Percentiles rank a stretch among this genome's conserved stretches.
Conservation (phyloP, 1,284 basidiomycete genomes). For the Pseudozyma pruni region DNA sequence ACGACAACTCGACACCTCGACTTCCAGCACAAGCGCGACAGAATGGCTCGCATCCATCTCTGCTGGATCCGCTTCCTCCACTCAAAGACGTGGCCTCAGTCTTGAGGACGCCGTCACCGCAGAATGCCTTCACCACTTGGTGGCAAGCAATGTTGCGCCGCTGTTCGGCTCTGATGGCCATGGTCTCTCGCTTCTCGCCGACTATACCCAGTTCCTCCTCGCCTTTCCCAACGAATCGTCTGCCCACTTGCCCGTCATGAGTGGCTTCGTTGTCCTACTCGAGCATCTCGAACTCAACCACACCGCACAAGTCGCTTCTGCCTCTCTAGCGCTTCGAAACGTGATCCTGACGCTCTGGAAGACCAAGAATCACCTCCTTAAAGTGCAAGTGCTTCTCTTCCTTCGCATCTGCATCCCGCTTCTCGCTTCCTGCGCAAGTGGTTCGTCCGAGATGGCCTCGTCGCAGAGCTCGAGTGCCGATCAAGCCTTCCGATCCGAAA, state of each 20-base stretch:
- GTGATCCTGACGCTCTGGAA: constrained; percentile 34
- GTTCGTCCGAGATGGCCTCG: constrained; percentile 14
- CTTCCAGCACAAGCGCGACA: background rate
- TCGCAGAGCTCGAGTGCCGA: background rate
- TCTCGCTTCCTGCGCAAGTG: constrained; percentile 14
- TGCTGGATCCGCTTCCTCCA: background rate
- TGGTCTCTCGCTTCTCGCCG: constrained; percentile 40
- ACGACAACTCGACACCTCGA: constrained; percentile 23
- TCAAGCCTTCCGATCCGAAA: constrained; percentile 1
- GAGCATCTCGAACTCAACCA: constrained; percentile 54
- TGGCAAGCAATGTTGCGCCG: constrained; percentile 41
- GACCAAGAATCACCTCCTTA: constrained; percentile 49
- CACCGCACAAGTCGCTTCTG: constrained; percentile 16
- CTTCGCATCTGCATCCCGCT: constrained; percentile 40
- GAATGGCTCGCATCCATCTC: constrained; percentile 20
- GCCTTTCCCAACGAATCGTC: constrained; percentile 40
- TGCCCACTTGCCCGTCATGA: constrained; percentile 50
- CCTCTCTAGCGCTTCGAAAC: constrained; percentile 18
- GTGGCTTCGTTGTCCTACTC: constrained; percentile 44
- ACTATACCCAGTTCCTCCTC: constrained; percentile 47
- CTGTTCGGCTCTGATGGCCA: constrained; percentile 20
- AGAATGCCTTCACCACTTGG: constrained; percentile 43
- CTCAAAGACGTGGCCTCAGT: constrained; percentile 26
- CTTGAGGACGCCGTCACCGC: constrained; percentile 50
- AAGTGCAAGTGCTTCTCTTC: constrained; percentile 50